phyloP scores from a whole-genome alignment of 768 basidiomycete genomes.

The Exsudoporus frostii region DNA sequence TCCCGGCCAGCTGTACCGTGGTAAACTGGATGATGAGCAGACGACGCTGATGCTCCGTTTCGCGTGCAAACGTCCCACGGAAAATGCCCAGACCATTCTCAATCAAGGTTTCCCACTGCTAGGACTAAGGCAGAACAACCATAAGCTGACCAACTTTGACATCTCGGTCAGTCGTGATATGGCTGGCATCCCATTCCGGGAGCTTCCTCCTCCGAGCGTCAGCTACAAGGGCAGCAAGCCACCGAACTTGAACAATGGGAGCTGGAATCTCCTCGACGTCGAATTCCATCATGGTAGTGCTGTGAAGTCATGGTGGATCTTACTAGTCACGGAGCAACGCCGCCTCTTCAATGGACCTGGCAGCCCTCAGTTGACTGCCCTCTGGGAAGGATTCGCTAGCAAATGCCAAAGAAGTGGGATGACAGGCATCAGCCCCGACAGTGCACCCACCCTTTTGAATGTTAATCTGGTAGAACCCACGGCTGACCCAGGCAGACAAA shows the following conservation, averaged over 20 bases:
- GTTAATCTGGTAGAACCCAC: slow-evolving; percentile 1
- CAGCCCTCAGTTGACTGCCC: slow-evolving; percentile 28
- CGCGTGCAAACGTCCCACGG: slow-evolving; percentile 60
- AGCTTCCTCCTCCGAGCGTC: slow-evolving; percentile 57
- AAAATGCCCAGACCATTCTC: slow-evolving; percentile 58
- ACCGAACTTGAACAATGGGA: slow-evolving; percentile 50
- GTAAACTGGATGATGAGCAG: slow-evolving; percentile 54
- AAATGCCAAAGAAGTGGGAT: slow-evolving; percentile 66
- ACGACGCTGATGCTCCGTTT: slow-evolving; percentile 64
- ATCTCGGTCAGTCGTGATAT: slow-evolving; percentile 55
- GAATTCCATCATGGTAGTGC: slow-evolving; percentile 58
- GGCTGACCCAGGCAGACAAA: slow-evolving; percentile 35
- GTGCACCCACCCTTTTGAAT: slow-evolving; percentile 38
- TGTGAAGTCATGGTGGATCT: slow-evolving; percentile 61
- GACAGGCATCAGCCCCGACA: slow-evolving; percentile 48
- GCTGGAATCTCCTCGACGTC: slow-evolving; percentile 76
- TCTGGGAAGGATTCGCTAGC: slow-evolving; percentile 50
- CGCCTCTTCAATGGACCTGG: slow-evolving; percentile 36
- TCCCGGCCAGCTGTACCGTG: slow-evolving; percentile 56
- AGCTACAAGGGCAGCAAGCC: slow-evolving; percentile 48
- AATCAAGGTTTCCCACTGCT: slow-evolving; percentile 53
- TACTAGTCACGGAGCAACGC: slow-evolving; percentile 56
- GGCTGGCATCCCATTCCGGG: slow-evolving; percentile 61
- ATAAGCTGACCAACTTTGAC: slow-evolving; percentile 51
- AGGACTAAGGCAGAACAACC: slow-evolving; percentile 43